phyloP scores from a whole-genome alignment of 495 filamentous ascomycete genomes.

The Collariella sp. region DNA sequence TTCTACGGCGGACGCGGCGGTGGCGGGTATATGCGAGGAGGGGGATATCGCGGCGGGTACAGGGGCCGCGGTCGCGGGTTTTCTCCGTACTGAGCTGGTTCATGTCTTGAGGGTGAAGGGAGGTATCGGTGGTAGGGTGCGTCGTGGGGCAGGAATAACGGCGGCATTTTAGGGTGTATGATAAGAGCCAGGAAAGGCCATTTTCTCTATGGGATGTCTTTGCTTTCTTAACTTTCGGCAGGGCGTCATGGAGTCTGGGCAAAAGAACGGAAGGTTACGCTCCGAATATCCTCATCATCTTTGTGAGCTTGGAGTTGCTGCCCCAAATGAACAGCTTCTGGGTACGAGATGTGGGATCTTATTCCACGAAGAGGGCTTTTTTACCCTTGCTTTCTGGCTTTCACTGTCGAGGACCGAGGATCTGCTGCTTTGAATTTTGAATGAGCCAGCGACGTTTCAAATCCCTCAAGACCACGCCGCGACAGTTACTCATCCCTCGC shows the following conservation, averaged over 20 bases:
- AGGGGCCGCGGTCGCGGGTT: constrained; percentile 71
- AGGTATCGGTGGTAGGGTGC: not conserved
- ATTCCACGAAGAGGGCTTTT: no score
- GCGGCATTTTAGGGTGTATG: constrained; percentile 5
- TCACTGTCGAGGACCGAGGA: no score
- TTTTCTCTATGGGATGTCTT: not conserved
- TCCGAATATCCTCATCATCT: constrained; percentile 2
- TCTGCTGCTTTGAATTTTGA: no score
- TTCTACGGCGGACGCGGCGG: constrained; percentile 44
- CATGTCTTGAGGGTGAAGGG: constrained; percentile 8
- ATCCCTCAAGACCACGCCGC: no score
- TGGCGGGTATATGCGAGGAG: constrained; percentile 49
- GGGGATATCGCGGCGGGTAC: constrained; percentile 74
- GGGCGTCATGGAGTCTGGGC: constrained; percentile 19
- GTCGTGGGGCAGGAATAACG: not conserved
- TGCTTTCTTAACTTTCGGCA: constrained; percentile 18
- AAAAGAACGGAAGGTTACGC: constrained; percentile 17
- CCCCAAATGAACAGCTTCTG: not conserved
- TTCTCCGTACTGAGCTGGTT: constrained; percentile 65
- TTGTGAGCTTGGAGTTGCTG: not conserved
- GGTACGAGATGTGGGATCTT: not conserved
- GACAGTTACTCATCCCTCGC: no score
- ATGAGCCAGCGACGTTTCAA: no score
- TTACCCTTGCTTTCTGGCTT: no score
- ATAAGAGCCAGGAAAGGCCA: constrained; percentile 8